Base-by-base conservation (phyloP, 2,329 filamentous ascomycete genomes). In the Camptophora hylomeconis region DNA sequence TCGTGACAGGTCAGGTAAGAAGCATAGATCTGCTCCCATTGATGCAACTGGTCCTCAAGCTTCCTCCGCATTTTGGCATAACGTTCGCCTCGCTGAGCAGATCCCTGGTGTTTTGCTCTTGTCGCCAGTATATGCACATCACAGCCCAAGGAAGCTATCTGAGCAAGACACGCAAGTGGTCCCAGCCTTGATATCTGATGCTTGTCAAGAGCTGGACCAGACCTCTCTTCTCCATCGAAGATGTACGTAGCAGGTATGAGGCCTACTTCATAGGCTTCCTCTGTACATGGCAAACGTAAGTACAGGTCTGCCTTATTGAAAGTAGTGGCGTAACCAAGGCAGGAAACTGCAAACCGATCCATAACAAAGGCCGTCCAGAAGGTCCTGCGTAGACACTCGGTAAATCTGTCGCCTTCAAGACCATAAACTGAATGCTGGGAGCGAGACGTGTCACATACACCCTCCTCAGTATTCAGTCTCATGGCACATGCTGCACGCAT, bases 281-380 rank as follows among this genome's bases (percentile, higher is more conserved):
- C 62, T 17, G 70, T 60, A 41, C 68, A 72, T 3, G 79, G 79
- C 4, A 83, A 59, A 28, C 72, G 68, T 8, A 80, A 57, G 43
- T 77, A 75, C 22, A 79, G 67, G 35, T 81, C 72, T 37, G 77
- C 67, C 4, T 68, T 57, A 26, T 71, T 67, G 35, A 81, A 63
- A 36, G 69, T 64, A 26, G 61, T 68, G 5, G 61, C 52, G 2
- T 64, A 61, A 2, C 62, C 57, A 1, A 65, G 63, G 29, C 65
- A 72, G 35, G 72, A 64, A 9, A 67, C 67, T 26, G 69, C 72
- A 36, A 76, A 68, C 26, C 75, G 67, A 56, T 83, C 79, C 49
- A 80, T 65, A 41, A 81, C 56, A 41, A 75, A 80, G 28, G 72
- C 66, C 16, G 72, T 69, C 77, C 77, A 84, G 45, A 81, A 76